These are phyloP conservation scores for Torulaspora indica DNA, from an alignment of 805 yeast species.

Conservation along the genomic window DNA sequence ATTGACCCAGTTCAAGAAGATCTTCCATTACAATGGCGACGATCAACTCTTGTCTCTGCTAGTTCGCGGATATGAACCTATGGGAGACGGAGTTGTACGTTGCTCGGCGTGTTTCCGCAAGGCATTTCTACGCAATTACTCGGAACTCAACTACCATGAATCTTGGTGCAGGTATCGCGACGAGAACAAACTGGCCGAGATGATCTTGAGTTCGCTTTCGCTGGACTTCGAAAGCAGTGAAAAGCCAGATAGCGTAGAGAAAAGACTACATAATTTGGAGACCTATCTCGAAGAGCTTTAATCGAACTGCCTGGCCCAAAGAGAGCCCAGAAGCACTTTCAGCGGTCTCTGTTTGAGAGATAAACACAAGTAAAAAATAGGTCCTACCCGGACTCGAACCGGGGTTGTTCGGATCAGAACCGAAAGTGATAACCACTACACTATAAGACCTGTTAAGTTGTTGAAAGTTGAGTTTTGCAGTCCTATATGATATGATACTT, in stretches of 20 bases:
- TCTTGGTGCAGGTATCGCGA: conserved; percentile 24
- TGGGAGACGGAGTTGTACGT: conserved; percentile 6
- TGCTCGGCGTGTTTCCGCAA: conserved; percentile 20
- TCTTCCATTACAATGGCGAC: conserved; percentile 4
- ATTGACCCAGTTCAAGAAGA: conserved; percentile 2
- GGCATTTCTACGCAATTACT: conserved; percentile 7
- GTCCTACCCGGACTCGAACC: conserved; percentile 86
- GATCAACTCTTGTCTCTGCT: conserved; percentile 4
- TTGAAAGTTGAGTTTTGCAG: too few species aligned
- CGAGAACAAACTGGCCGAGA: conserved; percentile 6
- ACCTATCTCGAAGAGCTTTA: conserved; percentile 13
- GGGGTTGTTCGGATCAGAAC: conserved; percentile 68
- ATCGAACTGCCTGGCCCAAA: background rate
- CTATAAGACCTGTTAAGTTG: conserved; percentile 43
- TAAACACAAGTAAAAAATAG: conserved; percentile 36
- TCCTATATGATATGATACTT: too few species aligned
- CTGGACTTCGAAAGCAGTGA: background rate
- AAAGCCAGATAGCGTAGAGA: background rate
- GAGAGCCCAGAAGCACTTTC: too few species aligned
- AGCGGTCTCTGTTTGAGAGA: background rate
- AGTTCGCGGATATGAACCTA: conserved; percentile 17
- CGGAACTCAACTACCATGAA: conserved; percentile 17
- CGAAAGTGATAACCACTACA: conserved; percentile 59
- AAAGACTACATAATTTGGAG: conserved; percentile 9
- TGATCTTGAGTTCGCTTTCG: conserved; percentile 9